Evolutionary conservation across 805 yeast genomes (phyloP), one percentile per base, ranked within the genome.

Genomic region (Hanseniaspora clermontiae): DNA sequence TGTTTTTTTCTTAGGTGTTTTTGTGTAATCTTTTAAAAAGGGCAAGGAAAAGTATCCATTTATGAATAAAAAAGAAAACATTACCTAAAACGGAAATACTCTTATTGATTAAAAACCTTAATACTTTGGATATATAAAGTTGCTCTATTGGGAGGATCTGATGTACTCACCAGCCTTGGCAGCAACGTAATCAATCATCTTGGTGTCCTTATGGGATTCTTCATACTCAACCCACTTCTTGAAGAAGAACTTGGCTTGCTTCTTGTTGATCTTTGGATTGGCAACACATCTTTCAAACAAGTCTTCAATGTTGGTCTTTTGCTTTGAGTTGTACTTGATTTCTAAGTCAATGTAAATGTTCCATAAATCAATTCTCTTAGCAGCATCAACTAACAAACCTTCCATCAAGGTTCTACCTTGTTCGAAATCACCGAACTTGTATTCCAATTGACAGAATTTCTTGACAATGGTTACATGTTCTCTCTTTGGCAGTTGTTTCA

Each of bases 371-470:
- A 87, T 79, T 72, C 95, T 81, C 76, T 88, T 88, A 55, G 96
- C 93, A 49, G 86, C 91, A 66, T 90, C 93, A 27, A 91, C 79
- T 55, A 91, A 70, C 61, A 91, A 77, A 58, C 97, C 97, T 73
- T 91, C 97, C 65, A 91, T 87, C 62, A 91, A 76, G 1, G 97
- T 87, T 67, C 97, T 83, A 55, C 95, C 98, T 68, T 90, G 91
- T 70, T 91, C 98, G 9, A 88, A 73, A 61, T 89, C 96, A 62
- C 97, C 97, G 69, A 83, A 83, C 56, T 75, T 63, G 68, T 83
- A 91, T 70, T 91, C 97, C 57, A 90, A 72, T 68, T 85, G 90
- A 27, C 95, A 96, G 71, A 88, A 90, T 69, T 86, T 89, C 63
- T 83, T 79, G 10, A 89, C 95, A 57, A 84, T 80, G 60, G 87